Evolutionary conservation across 768 basidiomycete genomes (phyloP), one percentile per base, ranked within the genome.

Genomic region (Phaeotremella fagi): DNA sequence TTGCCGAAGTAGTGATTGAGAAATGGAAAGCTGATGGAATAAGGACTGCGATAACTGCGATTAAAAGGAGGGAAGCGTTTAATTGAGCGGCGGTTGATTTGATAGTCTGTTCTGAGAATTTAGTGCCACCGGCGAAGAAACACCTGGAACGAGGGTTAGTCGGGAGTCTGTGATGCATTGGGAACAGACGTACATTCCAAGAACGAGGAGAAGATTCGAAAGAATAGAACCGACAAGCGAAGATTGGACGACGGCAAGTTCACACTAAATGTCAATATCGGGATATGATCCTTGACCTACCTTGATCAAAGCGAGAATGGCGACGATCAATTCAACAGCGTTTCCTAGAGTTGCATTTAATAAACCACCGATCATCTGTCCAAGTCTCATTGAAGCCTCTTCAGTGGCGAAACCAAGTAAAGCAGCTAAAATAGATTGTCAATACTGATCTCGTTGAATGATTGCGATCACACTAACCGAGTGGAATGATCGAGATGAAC

Each of bases 291-390:
- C 22, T 20, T 41, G 20, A 52, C 60, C 22, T 23, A 65, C 68
- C 60, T 74, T 72, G 52, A 75, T 59, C 35, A 67, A 43, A 23
- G 69, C 64, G 42, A 60, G 42, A 51, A 65, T 57, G 36, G 80
- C 56, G 33, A 82, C 79, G 53, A 81, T 80, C 73, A 82, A 73
- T 62, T 82, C 80, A 42, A 81, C 78, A 18, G 80, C 73, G 57
- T 82, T 81, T 14, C 81, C 80, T 26, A 81, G 68, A 0, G 79
- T 80, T 3, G 81, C 81, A 52, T 82, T 82, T 46, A 82, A 66
- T 16, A 82, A 64, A 43, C 81, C 81, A 48, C 81, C 80, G 15
- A 81, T 70, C 31, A 79, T 79, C 54, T 79, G 78, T 49, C 70
- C 70, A 20, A 71, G 38, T 48, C 78, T 75, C 20, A 80, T 57